Evolutionary conservation across 129 eudicot genomes (phyloP).

Genomic region (Artemisia tridentata): DNA sequence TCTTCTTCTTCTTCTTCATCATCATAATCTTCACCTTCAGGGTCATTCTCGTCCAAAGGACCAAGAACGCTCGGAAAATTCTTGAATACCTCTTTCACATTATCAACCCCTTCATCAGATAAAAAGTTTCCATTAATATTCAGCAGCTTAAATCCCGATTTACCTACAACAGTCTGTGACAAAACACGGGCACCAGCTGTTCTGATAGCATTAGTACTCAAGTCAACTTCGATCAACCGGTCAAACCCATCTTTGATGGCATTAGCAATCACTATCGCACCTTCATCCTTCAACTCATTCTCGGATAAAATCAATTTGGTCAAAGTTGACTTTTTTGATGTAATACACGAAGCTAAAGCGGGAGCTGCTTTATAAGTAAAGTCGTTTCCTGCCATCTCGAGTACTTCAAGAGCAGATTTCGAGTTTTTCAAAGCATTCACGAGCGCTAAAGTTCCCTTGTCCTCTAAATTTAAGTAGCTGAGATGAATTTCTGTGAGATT

Average conservation of each 20-base stretch:
- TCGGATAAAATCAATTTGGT: slow-evolving; percentile 59
- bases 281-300: slow-evolving; percentile 75
- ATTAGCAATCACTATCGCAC: slow-evolving; percentile 58
- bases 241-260: slow-evolving; percentile 56
- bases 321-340: slow-evolving; percentile 42
- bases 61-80: slow-evolving; percentile 46
- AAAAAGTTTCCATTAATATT: slow-evolving; percentile 68
- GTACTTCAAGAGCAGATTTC: slow-evolving; percentile 44
- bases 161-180: slow-evolving; percentile 61
- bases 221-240: slow-evolving; percentile 61
- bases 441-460: slow-evolving; percentile 47
- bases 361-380: slow-evolving; percentile 58
- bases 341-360: slow-evolving; percentile 48
- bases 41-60: slow-evolving; percentile 75
- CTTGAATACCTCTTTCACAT: slow-evolving; percentile 54
- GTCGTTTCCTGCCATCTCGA: slow-evolving; percentile 83
- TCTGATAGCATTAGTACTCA: slow-evolving; percentile 59
- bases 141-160: slow-evolving; percentile 55
- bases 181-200: slow-evolving; percentile 77
- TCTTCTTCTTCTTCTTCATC: slow-evolving; percentile 42
- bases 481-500: slow-evolving; percentile 51
- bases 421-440: slow-evolving; percentile 43
- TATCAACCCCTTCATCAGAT: slow-evolving; percentile 85
- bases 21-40: slow-evolving; percentile 65
- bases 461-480: slow-evolving; percentile 56